Evolutionary conservation across 371 early-diverging fungal species (phyloP).

Genomic region (Catenaria anguillulae): DNA sequence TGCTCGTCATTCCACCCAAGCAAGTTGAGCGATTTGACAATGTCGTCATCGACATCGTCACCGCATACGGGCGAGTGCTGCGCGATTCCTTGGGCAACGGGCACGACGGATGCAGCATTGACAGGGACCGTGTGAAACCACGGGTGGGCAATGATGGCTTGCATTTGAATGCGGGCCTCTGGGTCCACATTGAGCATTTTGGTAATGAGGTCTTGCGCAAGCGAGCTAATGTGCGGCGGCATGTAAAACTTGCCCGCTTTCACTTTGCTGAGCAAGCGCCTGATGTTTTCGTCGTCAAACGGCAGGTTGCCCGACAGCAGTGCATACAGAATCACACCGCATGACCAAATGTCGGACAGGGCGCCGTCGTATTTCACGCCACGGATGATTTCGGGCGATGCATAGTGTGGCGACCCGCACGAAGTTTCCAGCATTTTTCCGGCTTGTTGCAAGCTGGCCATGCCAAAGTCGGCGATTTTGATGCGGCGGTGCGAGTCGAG

Average conservation of each 20-base stretch:
- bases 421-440: constrained; percentile 58
- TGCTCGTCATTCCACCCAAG: constrained; percentile 30
- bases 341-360: constrained; percentile 80
- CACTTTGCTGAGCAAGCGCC: constrained; percentile 53
- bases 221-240: constrained; percentile 42
- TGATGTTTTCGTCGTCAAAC: constrained; percentile 84
- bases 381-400: constrained; percentile 69
- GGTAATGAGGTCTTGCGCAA: constrained; percentile 44
- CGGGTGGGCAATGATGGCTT: constrained; percentile 37
- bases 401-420: constrained; percentile 85
- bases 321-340: constrained; percentile 83
- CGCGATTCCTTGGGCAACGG: background rate
- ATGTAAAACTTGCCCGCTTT: constrained; percentile 23
- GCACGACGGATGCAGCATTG: constrained; percentile 15
- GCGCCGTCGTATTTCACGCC: constrained; percentile 72
- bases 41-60: constrained; percentile 27
- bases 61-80: constrained; percentile 11
- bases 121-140: constrained; percentile 32
- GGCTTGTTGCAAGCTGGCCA: constrained; percentile 58
- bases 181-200: constrained; percentile 35
- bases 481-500: constrained; percentile 64
- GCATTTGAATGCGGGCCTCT: constrained; percentile 28
- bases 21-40: constrained; percentile 21
- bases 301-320: constrained; percentile 76
- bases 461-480: constrained; percentile 77